Evolutionary conservation across 306 rosid genomes (phyloP).

Genomic region (Hylodesmum podocarpum): DNA sequence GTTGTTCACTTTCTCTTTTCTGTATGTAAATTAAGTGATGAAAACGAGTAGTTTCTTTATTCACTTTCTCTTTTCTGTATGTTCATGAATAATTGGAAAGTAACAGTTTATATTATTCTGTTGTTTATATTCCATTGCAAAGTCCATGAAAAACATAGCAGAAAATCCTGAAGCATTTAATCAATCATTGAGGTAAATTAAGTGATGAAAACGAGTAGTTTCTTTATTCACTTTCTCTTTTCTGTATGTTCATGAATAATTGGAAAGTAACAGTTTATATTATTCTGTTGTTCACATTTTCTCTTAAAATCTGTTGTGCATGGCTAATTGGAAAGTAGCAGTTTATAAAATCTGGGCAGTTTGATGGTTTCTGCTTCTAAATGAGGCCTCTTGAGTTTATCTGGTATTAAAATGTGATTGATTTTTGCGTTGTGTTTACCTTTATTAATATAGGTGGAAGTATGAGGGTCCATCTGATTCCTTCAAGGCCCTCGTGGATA

Average conservation of each 20-base stretch:
- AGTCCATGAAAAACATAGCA: constrained; percentile 71
- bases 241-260: neutral
- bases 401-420: constrained; percentile 8
- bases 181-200: constrained; percentile 70
- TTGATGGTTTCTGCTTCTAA: constrained; percentile 8
- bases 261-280: neutral
- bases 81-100: neutral
- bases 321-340: too few relatives aligned
- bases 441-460: constrained; percentile 79
- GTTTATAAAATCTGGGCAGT: neutral
- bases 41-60: neutral
- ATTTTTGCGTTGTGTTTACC: constrained; percentile 13
- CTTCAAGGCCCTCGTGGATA: constrained; percentile 97
- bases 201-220: neutral
- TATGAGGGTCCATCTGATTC: constrained; percentile 93
- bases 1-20: too few relatives aligned
- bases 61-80: neutral
- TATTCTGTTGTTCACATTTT: neutral
- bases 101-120: neutral
- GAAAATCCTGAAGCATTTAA: constrained; percentile 80
- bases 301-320: too few relatives aligned
- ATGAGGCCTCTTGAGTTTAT: constrained; percentile 18
- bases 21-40: constrained; percentile 45
- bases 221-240: neutral
- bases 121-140: constrained; percentile 73